Evolutionary conservation across 805 yeast genomes (phyloP), one percentile per base, ranked within the genome.

Genomic region (Torulaspora delbrueckii): DNA sequence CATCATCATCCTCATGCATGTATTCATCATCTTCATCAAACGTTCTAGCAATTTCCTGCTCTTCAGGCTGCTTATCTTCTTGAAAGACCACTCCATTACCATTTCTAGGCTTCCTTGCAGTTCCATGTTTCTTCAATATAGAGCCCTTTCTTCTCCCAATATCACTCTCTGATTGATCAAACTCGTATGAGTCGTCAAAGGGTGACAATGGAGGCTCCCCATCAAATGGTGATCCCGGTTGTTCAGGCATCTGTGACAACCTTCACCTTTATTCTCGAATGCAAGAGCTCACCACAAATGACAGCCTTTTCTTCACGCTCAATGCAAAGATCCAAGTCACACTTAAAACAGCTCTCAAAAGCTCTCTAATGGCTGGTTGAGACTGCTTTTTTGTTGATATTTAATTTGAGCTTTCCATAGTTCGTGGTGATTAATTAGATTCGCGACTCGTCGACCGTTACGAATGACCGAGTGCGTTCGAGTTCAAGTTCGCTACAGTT

Each of bases 401-500:
- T 14, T 8, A 3, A 19, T 19, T 14, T 31, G 34, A 31, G 8
- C 34, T 31, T 31, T 10, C 19, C 12, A 27, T 27, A 31, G 12
- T 31, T 31, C 34, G 34, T 31, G 34, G 34, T 16, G 5, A 14
- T 31, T 31, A 31, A 31, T 31, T 31, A 16, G 34, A 14, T 13
- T 9, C 19, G 33, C 33, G 34, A 31, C 6, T 31, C 34, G 22
- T 3, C 8, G 22, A 8, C 19, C 34, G 34, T 31, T 31, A 7
- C 22, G 34, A 31, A 31, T 31, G 34, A n/a, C n/a, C n/a, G n/a
- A n/a, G n/a, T n/a, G n/a, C n/a, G n/a, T n/a, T n/a, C n/a, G n/a
- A n/a, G n/a, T n/a, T n/a, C n/a, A n/a, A 16, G 10, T 68, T 70
- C 53, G 54, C 73, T 33, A 59, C 58, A 22, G 67, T 74, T 57